Conservation (phyloP, 2,329 filamentous ascomycete species). For the Cordyceps fumosorosea region DNA sequence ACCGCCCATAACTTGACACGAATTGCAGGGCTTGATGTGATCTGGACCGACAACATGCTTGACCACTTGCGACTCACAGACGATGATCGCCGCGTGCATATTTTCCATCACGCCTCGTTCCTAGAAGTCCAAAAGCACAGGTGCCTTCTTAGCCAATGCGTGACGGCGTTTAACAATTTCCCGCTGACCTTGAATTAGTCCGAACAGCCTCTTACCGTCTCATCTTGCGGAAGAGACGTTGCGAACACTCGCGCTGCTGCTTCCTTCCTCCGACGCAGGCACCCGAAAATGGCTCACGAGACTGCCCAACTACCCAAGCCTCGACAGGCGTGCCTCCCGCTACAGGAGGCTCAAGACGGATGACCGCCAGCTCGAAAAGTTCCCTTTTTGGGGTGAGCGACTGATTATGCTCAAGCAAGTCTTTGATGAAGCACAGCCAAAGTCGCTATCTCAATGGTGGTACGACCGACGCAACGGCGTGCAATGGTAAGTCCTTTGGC, state of each 20-base stretch:
- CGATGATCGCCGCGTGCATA: constrained; percentile 29
- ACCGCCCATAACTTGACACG: constrained; percentile 11
- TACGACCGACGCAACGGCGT: constrained; percentile 33
- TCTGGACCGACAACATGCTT: constrained; percentile 33
- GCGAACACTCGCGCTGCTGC: constrained; percentile 29
- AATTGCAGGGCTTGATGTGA: constrained; percentile 30
- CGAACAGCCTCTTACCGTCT: constrained; percentile 22
- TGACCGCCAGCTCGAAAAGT: constrained; percentile 22
- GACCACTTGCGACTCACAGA: constrained; percentile 34
- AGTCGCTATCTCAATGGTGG: constrained; percentile 35
- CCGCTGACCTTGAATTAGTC: background rate
- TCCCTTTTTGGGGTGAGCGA: constrained; percentile 36
- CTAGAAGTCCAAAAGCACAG: constrained; percentile 22
- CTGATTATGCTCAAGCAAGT: constrained; percentile 35
- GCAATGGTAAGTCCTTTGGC: constrained; percentile 32
- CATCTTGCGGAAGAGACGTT: constrained; percentile 30
- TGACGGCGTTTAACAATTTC: too few species aligned
- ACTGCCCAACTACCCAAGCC: constrained; percentile 3
- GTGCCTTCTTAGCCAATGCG: background rate
- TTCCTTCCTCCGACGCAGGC: constrained; percentile 24
- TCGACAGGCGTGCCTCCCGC: constrained; percentile 22
- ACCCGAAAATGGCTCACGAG: constrained; percentile 20
- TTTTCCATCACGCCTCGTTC: constrained; percentile 36
- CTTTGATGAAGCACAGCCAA: constrained; percentile 31
- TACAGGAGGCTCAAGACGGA: constrained; percentile 26